Percentiles rank a stretch among this genome's conserved stretches.
Evolutionary conservation across 495 filamentous ascomycete genomes (phyloP).

Genomic region (Astrothelium macrocarpum): DNA sequence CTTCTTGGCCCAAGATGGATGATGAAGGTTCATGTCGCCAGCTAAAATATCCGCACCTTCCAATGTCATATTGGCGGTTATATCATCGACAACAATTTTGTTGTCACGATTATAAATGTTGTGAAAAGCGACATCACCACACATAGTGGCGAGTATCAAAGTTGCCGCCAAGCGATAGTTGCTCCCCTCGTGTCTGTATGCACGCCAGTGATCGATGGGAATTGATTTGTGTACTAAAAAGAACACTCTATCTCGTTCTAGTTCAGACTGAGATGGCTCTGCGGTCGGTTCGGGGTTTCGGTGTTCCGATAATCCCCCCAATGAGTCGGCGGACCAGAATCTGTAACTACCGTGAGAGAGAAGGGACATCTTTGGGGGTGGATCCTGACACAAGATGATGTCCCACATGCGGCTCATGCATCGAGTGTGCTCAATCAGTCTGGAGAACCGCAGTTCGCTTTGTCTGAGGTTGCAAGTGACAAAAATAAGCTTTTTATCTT

Average conservation of each 20-base stretch:
- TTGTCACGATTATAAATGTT: background rate
- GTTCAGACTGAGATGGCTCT: background rate
- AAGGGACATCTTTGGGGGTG: background rate
- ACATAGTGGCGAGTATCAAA: background rate
- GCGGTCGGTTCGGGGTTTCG: background rate
- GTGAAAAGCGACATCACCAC: background rate
- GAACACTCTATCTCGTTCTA: background rate
- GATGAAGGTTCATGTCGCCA: background rate
- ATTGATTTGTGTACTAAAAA: background rate
- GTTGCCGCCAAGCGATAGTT: background rate
- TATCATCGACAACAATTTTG: background rate
- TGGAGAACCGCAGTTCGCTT: background rate
- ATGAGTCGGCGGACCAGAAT: background rate
- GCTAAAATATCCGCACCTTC: background rate
- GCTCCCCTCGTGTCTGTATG: background rate
- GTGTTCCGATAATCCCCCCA: background rate
- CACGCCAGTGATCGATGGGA: background rate
- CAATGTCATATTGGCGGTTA: background rate
- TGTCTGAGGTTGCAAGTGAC: background rate
- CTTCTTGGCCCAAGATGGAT: background rate
- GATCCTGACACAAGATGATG: background rate
- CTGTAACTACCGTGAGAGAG: background rate
- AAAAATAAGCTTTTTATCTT: too few species aligned
- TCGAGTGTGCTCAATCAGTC: background rate
- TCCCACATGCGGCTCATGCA: background rate